A percentile compares a stretch with the other conserved stretches of the same genome.
These are phyloP conservation scores for Globisporangium yorkense DNA, from an alignment of 352 stramenopile species.

Conservation along the genomic window DNA sequence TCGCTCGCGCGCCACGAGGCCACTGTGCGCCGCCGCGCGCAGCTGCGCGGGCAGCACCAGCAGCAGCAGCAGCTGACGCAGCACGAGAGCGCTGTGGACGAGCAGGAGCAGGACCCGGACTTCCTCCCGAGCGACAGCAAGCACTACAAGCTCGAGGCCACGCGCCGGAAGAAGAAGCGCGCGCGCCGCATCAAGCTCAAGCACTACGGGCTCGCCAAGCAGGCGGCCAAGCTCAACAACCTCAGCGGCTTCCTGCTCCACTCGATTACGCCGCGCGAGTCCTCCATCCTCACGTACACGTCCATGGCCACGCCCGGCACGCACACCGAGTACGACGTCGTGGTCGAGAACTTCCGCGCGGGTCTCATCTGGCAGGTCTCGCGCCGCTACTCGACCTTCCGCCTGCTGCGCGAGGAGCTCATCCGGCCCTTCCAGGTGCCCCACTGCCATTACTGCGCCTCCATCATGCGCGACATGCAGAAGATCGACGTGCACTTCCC, in stretches of 20 bases:
- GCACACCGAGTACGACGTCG: slow-evolving; percentile 64
- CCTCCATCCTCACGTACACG: slow-evolving; percentile 40
- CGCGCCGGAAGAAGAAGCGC: slow-evolving; percentile 14
- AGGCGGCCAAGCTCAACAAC: slow-evolving; percentile 26
- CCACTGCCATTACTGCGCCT: slow-evolving; percentile 62
- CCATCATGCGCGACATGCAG: slow-evolving; percentile 36
- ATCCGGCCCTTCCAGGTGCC: slow-evolving; percentile 36
- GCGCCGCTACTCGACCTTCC: slow-evolving; percentile 63
- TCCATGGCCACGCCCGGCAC: slow-evolving; percentile 33
- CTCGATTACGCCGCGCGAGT: slow-evolving; percentile 54
- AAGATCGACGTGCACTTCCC: slow-evolving; percentile 47
- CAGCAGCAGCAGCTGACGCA: slow-evolving; percentile 3
- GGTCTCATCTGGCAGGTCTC: slow-evolving; percentile 53
- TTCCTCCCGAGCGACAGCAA: slow-evolving; percentile 16
- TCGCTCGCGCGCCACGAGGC: slow-evolving; percentile 16
- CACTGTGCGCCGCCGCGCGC: slow-evolving; percentile 7
- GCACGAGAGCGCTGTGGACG: not conserved
- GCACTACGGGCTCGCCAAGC: slow-evolving; percentile 16
- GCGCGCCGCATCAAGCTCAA: slow-evolving; percentile 17
- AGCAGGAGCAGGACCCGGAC: slow-evolving; percentile 11
- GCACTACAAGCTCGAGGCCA: slow-evolving; percentile 10
- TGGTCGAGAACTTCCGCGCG: slow-evolving; percentile 49
- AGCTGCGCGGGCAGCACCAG: not conserved
- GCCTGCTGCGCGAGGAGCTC: slow-evolving; percentile 52
- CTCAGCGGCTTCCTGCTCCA: slow-evolving; percentile 55